These are phyloP conservation scores for Bathelium albidoporum DNA, from an alignment of 495 filamentous ascomycete genomes.

Conservation along the genomic window DNA sequence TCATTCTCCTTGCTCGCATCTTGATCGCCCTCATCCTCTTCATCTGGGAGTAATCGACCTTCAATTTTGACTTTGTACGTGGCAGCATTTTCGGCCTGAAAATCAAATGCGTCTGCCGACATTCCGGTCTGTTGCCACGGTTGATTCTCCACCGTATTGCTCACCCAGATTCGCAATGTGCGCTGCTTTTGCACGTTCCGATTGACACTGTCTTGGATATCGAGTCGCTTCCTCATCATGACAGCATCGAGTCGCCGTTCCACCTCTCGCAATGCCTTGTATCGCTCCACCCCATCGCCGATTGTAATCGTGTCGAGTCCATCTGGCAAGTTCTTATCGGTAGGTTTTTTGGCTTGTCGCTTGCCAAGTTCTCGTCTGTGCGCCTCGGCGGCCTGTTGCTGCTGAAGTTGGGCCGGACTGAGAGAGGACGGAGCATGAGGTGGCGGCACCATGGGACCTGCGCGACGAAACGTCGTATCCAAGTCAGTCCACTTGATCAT, in stretches of 20 bases:
- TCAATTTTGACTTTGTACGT: constrained; percentile 89
- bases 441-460: constrained; percentile 25
- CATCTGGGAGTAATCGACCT: constrained; percentile 56
- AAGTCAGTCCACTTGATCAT: constrained; percentile 34
- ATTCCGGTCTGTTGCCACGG: constrained; percentile 64
- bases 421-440: constrained; percentile 1
- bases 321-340: constrained; percentile 88
- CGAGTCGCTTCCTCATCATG: constrained; percentile 88
- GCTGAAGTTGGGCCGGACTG: constrained; percentile 35
- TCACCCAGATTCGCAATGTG: constrained; percentile 88
- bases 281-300: constrained; percentile 72
- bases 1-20: constrained; percentile 48
- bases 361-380: constrained; percentile 56
- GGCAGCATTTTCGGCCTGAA: constrained; percentile 53
- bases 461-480: constrained; percentile 28
- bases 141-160: constrained; percentile 90
- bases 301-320: constrained; percentile 70
- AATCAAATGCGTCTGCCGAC: constrained; percentile 54
- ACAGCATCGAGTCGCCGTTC: constrained; percentile 85
- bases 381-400: constrained; percentile 45
- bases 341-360: constrained; percentile 73
- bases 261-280: constrained; percentile 70
- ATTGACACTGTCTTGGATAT: constrained; percentile 75
- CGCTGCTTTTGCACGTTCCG: constrained; percentile 70
- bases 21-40: constrained; percentile 34